A percentile compares a stretch with the other conserved stretches of the same genome.
These are phyloP conservation scores for Pseudogymnoascus sp. DNA, from an alignment of 2,329 filamentous ascomycete species.

Conservation along the genomic window DNA sequence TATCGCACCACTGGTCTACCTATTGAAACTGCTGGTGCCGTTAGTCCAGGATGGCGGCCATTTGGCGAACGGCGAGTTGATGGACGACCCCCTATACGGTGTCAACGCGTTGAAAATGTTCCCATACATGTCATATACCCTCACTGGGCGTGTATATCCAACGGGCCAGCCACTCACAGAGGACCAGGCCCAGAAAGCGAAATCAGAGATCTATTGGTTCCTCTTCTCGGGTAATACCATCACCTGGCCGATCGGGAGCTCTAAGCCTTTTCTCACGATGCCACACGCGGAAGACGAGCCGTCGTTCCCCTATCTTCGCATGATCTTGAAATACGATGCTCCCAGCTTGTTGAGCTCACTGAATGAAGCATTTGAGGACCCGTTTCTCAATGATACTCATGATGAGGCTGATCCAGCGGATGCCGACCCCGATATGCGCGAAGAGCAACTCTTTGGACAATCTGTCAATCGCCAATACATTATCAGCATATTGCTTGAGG, in stretches of 20 bases:
- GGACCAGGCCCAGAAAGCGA: conserved; percentile 65
- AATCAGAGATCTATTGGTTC: conserved; percentile 86
- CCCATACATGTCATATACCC: conserved; percentile 83
- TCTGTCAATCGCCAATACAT: conserved; percentile 89
- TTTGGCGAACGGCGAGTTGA: conserved; percentile 44
- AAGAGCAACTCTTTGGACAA: conserved; percentile 60
- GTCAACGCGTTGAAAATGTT: conserved; percentile 85
- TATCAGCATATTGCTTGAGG: conserved; percentile 80
- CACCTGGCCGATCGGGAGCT: conserved; percentile 63
- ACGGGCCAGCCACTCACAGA: conserved; percentile 71
- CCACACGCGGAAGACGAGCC: conserved; percentile 53
- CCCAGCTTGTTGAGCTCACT: conserved; percentile 89
- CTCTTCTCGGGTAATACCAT: conserved; percentile 79
- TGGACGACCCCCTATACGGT: conserved; percentile 53
- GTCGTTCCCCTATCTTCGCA: conserved; percentile 76
- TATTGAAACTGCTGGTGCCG: conserved; percentile 61
- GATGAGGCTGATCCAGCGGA: conserved; percentile 53
- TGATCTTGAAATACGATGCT: conserved; percentile 81
- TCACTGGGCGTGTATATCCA: conserved; percentile 88
- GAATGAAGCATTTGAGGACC: conserved; percentile 95
- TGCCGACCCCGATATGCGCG: conserved; percentile 42
- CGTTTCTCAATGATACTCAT: conserved; percentile 76
- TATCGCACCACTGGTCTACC: conserved; percentile 79
- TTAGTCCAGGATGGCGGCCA: conserved; percentile 50
- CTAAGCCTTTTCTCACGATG: conserved; percentile 54